Percentiles rank a stretch among this genome's conserved stretches.
Conservation (phyloP, 106 monocot genomes). For the Dioscorea zingiberensis region DNA sequence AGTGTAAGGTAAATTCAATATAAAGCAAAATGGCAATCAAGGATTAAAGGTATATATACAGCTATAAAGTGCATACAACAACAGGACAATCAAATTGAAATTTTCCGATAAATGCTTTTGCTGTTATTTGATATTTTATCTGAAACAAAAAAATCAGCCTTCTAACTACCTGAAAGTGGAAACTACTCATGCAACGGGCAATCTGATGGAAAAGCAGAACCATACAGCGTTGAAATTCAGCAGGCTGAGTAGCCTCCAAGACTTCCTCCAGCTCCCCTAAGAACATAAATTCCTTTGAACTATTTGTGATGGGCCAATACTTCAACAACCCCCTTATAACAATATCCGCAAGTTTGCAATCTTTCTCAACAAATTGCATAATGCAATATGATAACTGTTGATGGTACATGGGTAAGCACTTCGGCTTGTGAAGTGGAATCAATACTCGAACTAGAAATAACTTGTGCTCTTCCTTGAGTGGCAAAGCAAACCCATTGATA, state of each 20-base stretch:
- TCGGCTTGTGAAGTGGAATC: slow-evolving; percentile 73
- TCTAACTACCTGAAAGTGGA: slow-evolving; percentile 51
- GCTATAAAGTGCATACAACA: no score
- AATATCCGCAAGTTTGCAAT: slow-evolving; percentile 61
- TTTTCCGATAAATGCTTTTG: no score
- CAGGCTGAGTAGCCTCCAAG: slow-evolving; percentile 47
- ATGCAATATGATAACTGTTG: slow-evolving; percentile 64
- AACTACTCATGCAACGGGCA: slow-evolving; percentile 46
- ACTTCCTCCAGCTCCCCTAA: slow-evolving; percentile 58
- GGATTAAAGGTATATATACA: no score
- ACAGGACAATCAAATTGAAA: no score
- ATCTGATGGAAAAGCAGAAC: slow-evolving; percentile 54
- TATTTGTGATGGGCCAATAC: slow-evolving; percentile 63
- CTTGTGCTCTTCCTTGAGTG: slow-evolving; percentile 4
- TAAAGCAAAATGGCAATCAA: no score
- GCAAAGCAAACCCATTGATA: no score
- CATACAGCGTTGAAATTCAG: slow-evolving; percentile 65
- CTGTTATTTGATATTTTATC: no score
- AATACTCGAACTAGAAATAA: slow-evolving; percentile 50
- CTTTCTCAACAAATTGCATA: slow-evolving; percentile 63
- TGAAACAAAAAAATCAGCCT: not conserved
- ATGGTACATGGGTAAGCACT: slow-evolving; percentile 52
- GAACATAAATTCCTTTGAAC: slow-evolving; percentile 43
- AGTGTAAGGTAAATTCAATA: no score
- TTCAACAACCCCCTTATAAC: slow-evolving; percentile 60